phyloP scores from a whole-genome alignment of 176 grass and related monocot genomes.

The Thalia dealbata region DNA sequence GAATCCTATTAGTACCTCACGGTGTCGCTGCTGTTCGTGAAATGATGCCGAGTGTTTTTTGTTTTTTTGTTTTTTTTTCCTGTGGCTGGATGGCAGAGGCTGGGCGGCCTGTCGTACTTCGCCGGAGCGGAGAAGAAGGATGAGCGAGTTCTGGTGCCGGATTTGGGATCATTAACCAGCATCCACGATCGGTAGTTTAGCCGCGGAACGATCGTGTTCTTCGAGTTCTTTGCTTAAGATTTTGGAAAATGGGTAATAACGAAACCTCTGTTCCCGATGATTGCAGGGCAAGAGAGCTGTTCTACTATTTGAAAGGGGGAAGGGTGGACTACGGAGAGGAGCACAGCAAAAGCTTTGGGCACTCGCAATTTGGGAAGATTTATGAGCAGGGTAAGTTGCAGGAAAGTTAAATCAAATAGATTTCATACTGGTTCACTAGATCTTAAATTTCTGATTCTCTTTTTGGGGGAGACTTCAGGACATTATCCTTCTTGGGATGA shows the following conservation, averaged over 20 bases:
- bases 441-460: neutral
- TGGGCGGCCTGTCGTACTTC: constrained; percentile 81
- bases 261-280: neutral
- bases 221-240: neutral
- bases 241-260: neutral
- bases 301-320: constrained; percentile 85
- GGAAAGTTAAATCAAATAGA: neutral
- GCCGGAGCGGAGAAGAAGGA: constrained; percentile 93
- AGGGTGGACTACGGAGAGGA: constrained; percentile 74
- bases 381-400: constrained; percentile 39
- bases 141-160: constrained; percentile 64
- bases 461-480: constrained; percentile 26
- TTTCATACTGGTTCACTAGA: neutral
- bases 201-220: neutral
- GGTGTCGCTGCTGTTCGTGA: neutral
- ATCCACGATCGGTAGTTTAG: constrained; percentile 48
- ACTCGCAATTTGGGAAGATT: constrained; percentile 40
- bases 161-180: constrained; percentile 72
- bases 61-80: too few species aligned
- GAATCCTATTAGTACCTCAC: neutral
- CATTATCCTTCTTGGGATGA: constrained; percentile 68
- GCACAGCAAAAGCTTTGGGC: constrained; percentile 44
- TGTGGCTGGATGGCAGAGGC: constrained; percentile 31
- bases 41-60: neutral
- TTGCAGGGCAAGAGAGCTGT: constrained; percentile 56